Conservation (phyloP, 352 stramenopile genomes). For the Blastocystis sp. region DNA sequence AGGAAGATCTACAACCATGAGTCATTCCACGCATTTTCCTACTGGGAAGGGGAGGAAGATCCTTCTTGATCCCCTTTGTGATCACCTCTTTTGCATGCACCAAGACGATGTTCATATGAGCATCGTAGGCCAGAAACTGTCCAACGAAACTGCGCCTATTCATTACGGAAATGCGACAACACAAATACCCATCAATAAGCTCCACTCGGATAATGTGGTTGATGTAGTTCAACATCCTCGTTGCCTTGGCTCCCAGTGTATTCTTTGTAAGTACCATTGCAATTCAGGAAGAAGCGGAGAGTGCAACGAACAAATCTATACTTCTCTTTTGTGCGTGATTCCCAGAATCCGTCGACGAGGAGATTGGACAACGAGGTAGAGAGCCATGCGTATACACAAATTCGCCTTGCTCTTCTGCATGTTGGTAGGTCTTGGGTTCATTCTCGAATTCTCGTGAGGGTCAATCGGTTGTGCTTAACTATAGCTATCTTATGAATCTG, state of each 20-base stretch:
- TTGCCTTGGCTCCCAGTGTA: slow-evolving; percentile 61
- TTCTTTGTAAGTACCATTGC: slow-evolving; percentile 63
- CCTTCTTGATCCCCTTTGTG: slow-evolving; percentile 63
- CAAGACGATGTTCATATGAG: slow-evolving; percentile 56
- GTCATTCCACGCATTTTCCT: not conserved
- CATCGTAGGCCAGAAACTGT: slow-evolving; percentile 63
- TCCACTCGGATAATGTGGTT: slow-evolving; percentile 68
- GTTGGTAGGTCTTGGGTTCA: too few species aligned
- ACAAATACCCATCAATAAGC: slow-evolving; percentile 37
- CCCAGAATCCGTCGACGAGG: too few species aligned
- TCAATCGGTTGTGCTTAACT: too few species aligned
- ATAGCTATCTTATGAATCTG: too few species aligned
- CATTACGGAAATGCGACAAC: not conserved
- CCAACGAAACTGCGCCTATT: slow-evolving; percentile 54
- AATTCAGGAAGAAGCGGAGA: not conserved
- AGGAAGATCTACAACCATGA: slow-evolving; percentile 56
- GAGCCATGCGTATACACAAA: too few species aligned
- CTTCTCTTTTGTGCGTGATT: not conserved
- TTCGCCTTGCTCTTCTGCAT: too few species aligned
- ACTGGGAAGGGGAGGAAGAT: slow-evolving; percentile 66
- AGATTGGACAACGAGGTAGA: too few species aligned
- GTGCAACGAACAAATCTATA: not conserved
- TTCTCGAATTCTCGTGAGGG: too few species aligned
- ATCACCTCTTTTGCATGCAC: slow-evolving; percentile 34
- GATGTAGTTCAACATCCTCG: slow-evolving; percentile 65